These are phyloP conservation scores for Phoenix dactylifera DNA, from an alignment of 176 grass and related monocot genomes.

Conservation along the genomic window DNA sequence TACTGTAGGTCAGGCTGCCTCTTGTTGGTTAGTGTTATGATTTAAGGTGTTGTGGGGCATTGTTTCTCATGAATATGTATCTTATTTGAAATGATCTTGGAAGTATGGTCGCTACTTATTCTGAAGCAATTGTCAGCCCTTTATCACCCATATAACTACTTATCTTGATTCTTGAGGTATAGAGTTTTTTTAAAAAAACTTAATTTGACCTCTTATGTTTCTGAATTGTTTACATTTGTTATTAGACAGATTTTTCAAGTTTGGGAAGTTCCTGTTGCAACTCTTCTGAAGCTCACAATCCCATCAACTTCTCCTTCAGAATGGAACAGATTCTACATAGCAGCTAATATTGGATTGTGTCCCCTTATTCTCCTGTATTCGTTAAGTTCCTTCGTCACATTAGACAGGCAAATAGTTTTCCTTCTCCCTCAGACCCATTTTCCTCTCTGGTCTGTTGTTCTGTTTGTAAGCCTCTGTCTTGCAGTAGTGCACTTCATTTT, in stretches of 20 bases:
- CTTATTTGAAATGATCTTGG: no score
- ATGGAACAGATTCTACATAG: constrained; percentile 56
- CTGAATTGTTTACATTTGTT: constrained; percentile 15
- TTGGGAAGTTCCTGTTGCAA: constrained; percentile 59
- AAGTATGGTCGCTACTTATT: no score
- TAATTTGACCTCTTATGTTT: not conserved
- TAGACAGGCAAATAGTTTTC: constrained; percentile 74
- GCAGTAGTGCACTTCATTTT: constrained; percentile 56
- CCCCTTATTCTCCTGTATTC: constrained; percentile 73
- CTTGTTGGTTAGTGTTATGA: no score
- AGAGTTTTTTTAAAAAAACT: not conserved
- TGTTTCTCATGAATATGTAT: no score
- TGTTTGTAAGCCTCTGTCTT: constrained; percentile 53
- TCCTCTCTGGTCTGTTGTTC: constrained; percentile 61
- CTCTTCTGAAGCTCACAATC: constrained; percentile 77
- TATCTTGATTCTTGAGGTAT: not conserved
- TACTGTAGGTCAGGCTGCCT: no score
- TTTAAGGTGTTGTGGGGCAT: no score
- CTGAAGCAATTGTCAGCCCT: no score
- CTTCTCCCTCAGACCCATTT: constrained; percentile 53
- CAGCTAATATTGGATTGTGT: constrained; percentile 65
- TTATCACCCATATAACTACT: no score
- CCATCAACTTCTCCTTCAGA: constrained; percentile 57
- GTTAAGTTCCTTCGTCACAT: constrained; percentile 61
- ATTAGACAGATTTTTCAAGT: constrained; percentile 48